Evolutionary conservation across 2,329 filamentous ascomycete species (phyloP).

Genomic region (Botrytis deweyae): DNA sequence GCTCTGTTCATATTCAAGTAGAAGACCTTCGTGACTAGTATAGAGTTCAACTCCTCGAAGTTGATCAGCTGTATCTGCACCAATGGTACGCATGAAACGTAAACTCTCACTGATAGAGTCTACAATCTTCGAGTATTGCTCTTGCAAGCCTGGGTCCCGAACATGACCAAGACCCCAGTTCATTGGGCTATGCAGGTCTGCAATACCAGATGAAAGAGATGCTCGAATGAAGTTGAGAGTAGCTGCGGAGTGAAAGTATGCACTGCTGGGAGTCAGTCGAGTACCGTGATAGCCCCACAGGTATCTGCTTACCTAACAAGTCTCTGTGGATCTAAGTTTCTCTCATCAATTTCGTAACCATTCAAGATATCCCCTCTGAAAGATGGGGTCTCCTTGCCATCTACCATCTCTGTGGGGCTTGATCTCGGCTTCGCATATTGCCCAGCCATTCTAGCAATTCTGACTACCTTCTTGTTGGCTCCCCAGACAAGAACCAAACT

Average conservation of each 20-base stretch:
- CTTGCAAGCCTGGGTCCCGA: constrained; percentile 75
- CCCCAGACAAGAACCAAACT: constrained; percentile 94
- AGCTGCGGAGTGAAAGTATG: constrained; percentile 93
- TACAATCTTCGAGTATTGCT: constrained; percentile 84
- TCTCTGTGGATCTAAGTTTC: constrained; percentile 77
- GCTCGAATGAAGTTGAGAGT: constrained; percentile 92
- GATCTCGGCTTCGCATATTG: constrained; percentile 97
- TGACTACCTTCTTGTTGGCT: constrained; percentile 74
- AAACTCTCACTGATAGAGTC: constrained; percentile 84
- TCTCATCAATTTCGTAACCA: constrained; percentile 73
- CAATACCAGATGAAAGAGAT: constrained; percentile 81
- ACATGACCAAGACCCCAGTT: constrained; percentile 96
- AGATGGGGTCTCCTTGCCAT: constrained; percentile 79
- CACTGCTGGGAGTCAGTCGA: constrained; percentile 47
- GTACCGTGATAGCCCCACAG: neutral
- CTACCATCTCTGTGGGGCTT: constrained; percentile 77
- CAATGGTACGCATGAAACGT: constrained; percentile 91
- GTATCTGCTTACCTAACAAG: constrained; percentile 61
- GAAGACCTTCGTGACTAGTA: constrained; percentile 91
- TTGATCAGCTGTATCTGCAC: constrained; percentile 79
- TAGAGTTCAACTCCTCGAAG: constrained; percentile 91
- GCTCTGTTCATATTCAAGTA: constrained; percentile 90
- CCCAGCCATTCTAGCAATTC: constrained; percentile 93
- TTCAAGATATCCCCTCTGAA: constrained; percentile 97
- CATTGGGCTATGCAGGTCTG: constrained; percentile 87